phyloP scores from a whole-genome alignment of 805 yeast species.

The Alloascoidea hylecoeti region DNA sequence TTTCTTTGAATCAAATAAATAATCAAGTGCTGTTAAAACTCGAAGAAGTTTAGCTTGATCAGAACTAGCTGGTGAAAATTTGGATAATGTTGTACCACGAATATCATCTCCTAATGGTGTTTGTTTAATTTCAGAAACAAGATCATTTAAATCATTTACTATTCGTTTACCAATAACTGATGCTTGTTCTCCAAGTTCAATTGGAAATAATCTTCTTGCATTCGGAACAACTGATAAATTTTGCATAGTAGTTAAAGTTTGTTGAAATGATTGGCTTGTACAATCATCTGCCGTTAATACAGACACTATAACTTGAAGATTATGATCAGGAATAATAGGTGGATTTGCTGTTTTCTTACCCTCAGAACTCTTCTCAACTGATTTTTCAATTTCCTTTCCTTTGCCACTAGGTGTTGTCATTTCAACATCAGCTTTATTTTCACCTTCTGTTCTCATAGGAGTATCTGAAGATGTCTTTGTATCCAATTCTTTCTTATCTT shows the following conservation, averaged over 20 bases:
- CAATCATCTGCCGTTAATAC: constrained; percentile 74
- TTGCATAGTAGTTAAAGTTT: constrained; percentile 70
- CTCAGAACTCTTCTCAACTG: constrained; percentile 2
- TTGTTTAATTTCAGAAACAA: constrained; percentile 29
- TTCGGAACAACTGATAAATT: constrained; percentile 48
- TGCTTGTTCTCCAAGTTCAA: constrained; percentile 54
- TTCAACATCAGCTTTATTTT: background rate
- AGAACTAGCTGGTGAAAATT: constrained; percentile 67
- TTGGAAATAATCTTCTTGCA: constrained; percentile 51
- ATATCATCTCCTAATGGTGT: constrained; percentile 27
- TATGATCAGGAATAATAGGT: constrained; percentile 51
- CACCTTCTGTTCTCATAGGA: background rate
- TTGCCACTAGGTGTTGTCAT: background rate
- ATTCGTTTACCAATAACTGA: constrained; percentile 39
- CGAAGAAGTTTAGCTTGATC: constrained; percentile 84
- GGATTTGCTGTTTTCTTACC: constrained; percentile 19
- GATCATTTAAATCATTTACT: constrained; percentile 35
- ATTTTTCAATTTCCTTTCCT: background rate
- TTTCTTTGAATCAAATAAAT: constrained; percentile 40
- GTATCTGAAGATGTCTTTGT: background rate
- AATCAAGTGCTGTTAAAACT: constrained; percentile 78
- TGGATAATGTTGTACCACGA: constrained; percentile 38
- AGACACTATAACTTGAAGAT: constrained; percentile 46
- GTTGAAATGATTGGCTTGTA: constrained; percentile 72
- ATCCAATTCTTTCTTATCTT: no score